Evolutionary conservation across 164 flowering plant species (phyloP), one percentile per base, ranked within the genome.

Genomic region (Akebia trifoliata): DNA sequence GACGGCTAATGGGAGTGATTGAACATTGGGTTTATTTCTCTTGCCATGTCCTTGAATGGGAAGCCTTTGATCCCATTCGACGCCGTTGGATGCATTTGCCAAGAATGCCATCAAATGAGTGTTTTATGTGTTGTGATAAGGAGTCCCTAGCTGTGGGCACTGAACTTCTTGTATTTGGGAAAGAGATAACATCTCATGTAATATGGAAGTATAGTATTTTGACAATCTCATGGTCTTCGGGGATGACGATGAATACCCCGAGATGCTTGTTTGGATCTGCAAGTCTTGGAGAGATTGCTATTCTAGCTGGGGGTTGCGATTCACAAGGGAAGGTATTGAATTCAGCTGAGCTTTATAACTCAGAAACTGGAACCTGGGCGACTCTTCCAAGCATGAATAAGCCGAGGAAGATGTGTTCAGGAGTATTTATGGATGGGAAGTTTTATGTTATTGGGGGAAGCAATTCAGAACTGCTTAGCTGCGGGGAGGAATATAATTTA

Each of bases 1-100:
- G 98, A 68, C 61, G 93, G 62, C 54, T 39, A 67, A 65, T 47
- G 28, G 84, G 80, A 0, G 72, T 92, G 37, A 65, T 80, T 17
- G 98, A 92, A 56, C 97, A 89, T 56, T 92, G 98, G 98, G 81
- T 92, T 8, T 92, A 92, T 66, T 87, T 89, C 59, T 85, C 95
- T 2, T 89, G 96, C 64, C 73, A 76, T n/a, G 69, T 82, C 6
- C 81, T 81, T 31, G 84, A 87, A 62, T 92, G 98, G 98, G 93
- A 85, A 32, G 95, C 95, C 4, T 92, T 85, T 64, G 98, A 92
- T 71, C 96, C 96, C 0, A 67, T 56, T 47, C 60, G 73, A 12
- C 72, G 67, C 6, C 68, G 82, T 40, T 92, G 98, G 98, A 85
- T 89, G 95, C 86, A 67, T 53, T 60, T 92, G 56, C 97, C 98